Conservation (phyloP, 164 flowering plant species). For the Chimonanthus salicifolius region DNA sequence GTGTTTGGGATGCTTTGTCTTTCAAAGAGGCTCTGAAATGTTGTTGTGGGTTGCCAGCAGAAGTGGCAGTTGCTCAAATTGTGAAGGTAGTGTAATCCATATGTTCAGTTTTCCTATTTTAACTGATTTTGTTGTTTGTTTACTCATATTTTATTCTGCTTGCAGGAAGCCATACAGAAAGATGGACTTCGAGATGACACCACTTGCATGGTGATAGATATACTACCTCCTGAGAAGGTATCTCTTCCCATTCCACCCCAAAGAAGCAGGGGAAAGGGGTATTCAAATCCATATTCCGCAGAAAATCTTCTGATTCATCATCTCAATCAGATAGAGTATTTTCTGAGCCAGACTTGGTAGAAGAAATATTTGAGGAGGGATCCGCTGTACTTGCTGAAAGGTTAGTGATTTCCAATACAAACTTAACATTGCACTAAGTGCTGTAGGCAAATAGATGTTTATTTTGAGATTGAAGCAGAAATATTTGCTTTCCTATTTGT, state of each 20-base stretch:
- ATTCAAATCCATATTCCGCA: conserved; percentile 78
- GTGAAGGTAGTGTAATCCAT: conserved; percentile 53
- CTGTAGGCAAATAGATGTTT: too few species aligned
- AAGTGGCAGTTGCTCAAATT: conserved; percentile 83
- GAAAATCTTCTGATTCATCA: conserved; percentile 53
- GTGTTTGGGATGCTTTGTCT: conserved; percentile 95
- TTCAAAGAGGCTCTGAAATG: conserved; percentile 71
- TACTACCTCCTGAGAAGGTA: conserved; percentile 62
- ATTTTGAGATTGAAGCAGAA: too few species aligned
- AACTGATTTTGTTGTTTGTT: neutral
- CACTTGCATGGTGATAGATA: conserved; percentile 89
- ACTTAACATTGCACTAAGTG: neutral
- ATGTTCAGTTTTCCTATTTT: neutral
- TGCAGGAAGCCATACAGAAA: conserved; percentile 69
- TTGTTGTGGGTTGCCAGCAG: conserved; percentile 78
- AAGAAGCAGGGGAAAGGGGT: conserved; percentile 80
- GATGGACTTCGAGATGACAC: conserved; percentile 98
- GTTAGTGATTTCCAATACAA: conserved; percentile 28
- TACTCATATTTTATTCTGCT: conserved; percentile 8
- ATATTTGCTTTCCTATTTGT: too few species aligned
- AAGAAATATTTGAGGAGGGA: conserved; percentile 89
- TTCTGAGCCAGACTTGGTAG: conserved; percentile 69
- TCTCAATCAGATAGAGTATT: conserved; percentile 47
- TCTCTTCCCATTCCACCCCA: conserved; percentile 52
- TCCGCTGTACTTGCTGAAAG: conserved; percentile 95